Evolutionary conservation across 2,329 filamentous ascomycete species (phyloP), one percentile per base, ranked within the genome.

Genomic region (Ophiobolus disseminans): DNA sequence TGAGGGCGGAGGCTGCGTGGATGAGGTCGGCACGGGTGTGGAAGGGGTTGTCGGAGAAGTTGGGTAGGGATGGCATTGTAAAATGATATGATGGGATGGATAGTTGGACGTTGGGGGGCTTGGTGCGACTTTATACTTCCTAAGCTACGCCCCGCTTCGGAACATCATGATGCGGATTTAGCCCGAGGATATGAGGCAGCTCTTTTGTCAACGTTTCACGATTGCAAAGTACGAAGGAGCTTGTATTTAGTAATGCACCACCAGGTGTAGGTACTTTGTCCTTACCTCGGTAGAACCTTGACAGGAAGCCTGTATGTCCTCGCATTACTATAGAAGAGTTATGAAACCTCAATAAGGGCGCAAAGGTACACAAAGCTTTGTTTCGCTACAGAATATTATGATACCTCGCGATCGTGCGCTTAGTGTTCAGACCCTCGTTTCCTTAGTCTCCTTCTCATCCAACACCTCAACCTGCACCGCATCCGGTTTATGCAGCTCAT

Each of bases 41-140:
- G 16, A 62, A 50, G 2, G 36, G 23, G 23, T 62, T 59, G 16
- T 59, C 52, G n/a, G 56, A 62, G 28, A 59, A 62, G 2, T 48
- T 51, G 3, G 41, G 26, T 7, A 55, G 53, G 1, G 45, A 17
- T 13, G 55, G 34, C 58, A 62, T 62, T n/a, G 6, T 53, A 23
- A 14, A 32, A 14, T 14, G 6, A 7, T 32, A 32, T 10, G n/a
- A 32, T 21, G 25, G 13, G 30, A 8, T 14, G 30, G 5, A n/a
- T n/a, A n/a, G 25, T 10, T 10, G 25, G n/a, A n/a, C n/a, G n/a
- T n/a, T n/a, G n/a, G n/a, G n/a, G n/a, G n/a, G n/a, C n/a, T n/a
- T n/a, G n/a, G 30, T 13, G 10, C 9, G 16, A 14, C 30, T 32
- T 32, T 32, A 32, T 32, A 14, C 16, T 14, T 14, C 13, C 6